These are phyloP conservation scores for Cyberlindnera petersonii DNA, from an alignment of 805 yeast genomes.

Conservation along the genomic window DNA sequence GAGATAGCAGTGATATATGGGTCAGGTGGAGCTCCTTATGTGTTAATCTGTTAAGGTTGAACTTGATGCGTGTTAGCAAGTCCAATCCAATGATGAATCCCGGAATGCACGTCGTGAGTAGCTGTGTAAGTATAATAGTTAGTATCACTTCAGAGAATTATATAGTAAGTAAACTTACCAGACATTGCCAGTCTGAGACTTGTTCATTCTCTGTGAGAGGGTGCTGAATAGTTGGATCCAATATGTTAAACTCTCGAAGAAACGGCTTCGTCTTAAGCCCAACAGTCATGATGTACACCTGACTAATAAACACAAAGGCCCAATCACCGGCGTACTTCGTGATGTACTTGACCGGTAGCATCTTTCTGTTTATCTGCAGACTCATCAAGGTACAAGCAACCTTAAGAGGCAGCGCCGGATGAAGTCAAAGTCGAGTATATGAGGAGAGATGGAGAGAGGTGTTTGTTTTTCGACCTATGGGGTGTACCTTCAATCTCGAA, in stretches of 20 bases:
- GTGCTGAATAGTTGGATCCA: slow-evolving; percentile 31
- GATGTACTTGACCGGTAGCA: slow-evolving; percentile 3
- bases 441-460: neutral
- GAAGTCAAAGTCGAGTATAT: neutral
- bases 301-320: slow-evolving; percentile 7
- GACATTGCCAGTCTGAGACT: slow-evolving; percentile 9
- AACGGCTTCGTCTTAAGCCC: slow-evolving; percentile 26
- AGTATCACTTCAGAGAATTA: neutral
- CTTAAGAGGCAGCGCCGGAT: neutral
- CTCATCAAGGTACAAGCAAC: neutral
- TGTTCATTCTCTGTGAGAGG: slow-evolving; percentile 23
- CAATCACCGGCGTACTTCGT: slow-evolving; percentile 12
- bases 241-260: slow-evolving; percentile 29
- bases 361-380: neutral
- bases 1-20: slow-evolving; percentile 15
- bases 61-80: slow-evolving; percentile 6
- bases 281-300: slow-evolving; percentile 8
- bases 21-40: slow-evolving; percentile 13
- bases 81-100: slow-evolving; percentile 1
- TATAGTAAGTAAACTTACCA: slow-evolving; percentile 2
- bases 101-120: slow-evolving; percentile 5
- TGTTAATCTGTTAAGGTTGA: slow-evolving; percentile 4
- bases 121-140: slow-evolving; percentile 2
- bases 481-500: no score
- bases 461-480: no score